Evolutionary conservation across 306 rosid species (phyloP), one percentile per base, ranked within the genome.

Genomic region (Erythrophleum fordii): DNA sequence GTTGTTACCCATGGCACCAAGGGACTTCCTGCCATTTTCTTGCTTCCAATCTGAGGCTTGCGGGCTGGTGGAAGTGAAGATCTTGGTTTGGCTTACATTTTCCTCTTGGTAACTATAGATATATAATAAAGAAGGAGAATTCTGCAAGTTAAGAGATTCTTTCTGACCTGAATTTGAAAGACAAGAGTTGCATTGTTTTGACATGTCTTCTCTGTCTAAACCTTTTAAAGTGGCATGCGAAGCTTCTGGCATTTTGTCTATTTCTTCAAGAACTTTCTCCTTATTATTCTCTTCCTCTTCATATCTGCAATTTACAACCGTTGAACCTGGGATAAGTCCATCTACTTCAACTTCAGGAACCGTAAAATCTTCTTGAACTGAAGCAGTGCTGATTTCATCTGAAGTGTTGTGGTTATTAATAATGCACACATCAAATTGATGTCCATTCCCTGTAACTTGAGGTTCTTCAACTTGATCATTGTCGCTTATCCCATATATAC

Each of bases 391-490:
- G 29, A 42, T 62, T 69, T 84, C 89, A 60, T 75, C 77, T 68
- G 86, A 72, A 82, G 77, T 75, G 78, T 78, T 82, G 79, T 31
- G 81, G 67, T 68, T 83, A 42, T 52, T 59, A 25, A 69, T 59
- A 25, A 69, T 73, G 76, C 28, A 10, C 39, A 20, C 69, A 14
- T 77, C 88, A 76, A 56, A 52, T 8, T 71, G 78, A 37, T 81
- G 31, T 73, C 49, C 81, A 46, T 72, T 79, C 49, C 77, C 89
- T 35, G 70, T 65, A 66, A 62, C 48, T 35, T 73, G 58, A 49
- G 83, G 59, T 70, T 78, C 87, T 56, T 77, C 83, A 14, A 45
- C 59, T 82, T 20, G 77, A 82, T 42, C 59, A 48, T 22, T 68
- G 37, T 68, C 80, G 77, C 22, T 28, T 42, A 62, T 75, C 68